A percentile compares a stretch with the other conserved stretches of the same genome.
These are phyloP conservation scores for Plasmodium knowlesi DNA, from an alignment of 169 alveolate species.

Conservation along the genomic window DNA sequence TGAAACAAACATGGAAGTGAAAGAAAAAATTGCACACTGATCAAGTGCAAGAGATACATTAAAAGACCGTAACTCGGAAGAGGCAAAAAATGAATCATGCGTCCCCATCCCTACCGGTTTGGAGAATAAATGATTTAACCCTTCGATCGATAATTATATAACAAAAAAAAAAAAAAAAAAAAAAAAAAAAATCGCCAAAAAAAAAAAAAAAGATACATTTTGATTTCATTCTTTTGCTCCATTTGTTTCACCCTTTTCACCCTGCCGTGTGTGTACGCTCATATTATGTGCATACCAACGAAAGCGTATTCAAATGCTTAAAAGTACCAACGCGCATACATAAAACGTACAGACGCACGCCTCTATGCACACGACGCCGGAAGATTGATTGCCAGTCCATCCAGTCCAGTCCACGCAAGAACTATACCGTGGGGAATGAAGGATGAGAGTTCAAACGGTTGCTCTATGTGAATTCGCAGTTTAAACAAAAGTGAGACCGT, in stretches of 20 bases:
- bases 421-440: neutral
- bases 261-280: neutral
- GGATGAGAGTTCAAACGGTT: neutral
- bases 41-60: constrained; percentile 1
- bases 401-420: neutral
- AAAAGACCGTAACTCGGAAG: constrained; percentile 16
- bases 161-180: neutral
- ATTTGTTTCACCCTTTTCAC: neutral
- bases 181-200: neutral
- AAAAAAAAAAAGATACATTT: neutral
- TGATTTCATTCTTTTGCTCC: neutral
- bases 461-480: neutral
- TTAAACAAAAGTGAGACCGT: neutral
- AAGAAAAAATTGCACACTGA: neutral
- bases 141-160: neutral
- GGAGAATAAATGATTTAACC: neutral
- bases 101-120: neutral
- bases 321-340: constrained; percentile 1
- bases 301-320: neutral
- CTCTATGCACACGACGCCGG: neutral
- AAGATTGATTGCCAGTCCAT: neutral
- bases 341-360: neutral
- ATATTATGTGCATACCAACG: neutral
- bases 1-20: neutral
- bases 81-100: constrained; percentile 17